phyloP scores from a whole-genome alignment of 106 monocot species.

The Acanthochlamys bracteata region DNA sequence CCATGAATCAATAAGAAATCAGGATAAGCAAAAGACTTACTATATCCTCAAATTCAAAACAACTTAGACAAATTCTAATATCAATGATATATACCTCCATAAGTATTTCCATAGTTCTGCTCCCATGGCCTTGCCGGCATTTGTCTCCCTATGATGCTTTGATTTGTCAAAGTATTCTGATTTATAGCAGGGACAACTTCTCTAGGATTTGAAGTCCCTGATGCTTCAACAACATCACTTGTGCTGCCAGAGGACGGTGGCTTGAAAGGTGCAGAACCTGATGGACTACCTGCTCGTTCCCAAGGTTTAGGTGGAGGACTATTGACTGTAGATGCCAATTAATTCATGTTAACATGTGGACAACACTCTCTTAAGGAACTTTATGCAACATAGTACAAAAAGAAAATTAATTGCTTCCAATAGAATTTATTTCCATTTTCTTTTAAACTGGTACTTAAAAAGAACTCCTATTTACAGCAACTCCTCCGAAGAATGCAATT shows the following conservation, averaged over 20 bases:
- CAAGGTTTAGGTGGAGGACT: slow-evolving; percentile 77
- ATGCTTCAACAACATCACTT: slow-evolving; percentile 80
- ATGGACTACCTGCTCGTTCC: slow-evolving; percentile 54
- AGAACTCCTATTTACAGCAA: no score
- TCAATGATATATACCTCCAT: slow-evolving; percentile 88
- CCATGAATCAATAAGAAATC: not conserved
- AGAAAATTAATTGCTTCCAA: no score
- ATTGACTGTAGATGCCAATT: no score
- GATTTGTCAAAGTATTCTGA: slow-evolving; percentile 14
- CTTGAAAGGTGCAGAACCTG: slow-evolving; percentile 71
- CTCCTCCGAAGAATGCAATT: no score
- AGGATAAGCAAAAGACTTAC: not conserved
- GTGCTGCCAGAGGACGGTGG: slow-evolving; percentile 83
- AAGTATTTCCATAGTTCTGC: slow-evolving; percentile 57
- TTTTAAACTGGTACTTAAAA: no score
- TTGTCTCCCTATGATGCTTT: slow-evolving; percentile 38
- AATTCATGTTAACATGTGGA: no score
- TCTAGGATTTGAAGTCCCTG: slow-evolving; percentile 91
- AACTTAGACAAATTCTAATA: no score
- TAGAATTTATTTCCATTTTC: no score
- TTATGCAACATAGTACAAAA: no score
- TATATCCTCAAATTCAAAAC: not conserved
- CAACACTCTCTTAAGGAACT: no score
- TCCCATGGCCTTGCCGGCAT: slow-evolving; percentile 85
- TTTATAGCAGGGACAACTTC: slow-evolving; percentile 46